Evolutionary conservation across 192 early-diverging fungal species (phyloP).

Genomic region (Dispira simplex): DNA sequence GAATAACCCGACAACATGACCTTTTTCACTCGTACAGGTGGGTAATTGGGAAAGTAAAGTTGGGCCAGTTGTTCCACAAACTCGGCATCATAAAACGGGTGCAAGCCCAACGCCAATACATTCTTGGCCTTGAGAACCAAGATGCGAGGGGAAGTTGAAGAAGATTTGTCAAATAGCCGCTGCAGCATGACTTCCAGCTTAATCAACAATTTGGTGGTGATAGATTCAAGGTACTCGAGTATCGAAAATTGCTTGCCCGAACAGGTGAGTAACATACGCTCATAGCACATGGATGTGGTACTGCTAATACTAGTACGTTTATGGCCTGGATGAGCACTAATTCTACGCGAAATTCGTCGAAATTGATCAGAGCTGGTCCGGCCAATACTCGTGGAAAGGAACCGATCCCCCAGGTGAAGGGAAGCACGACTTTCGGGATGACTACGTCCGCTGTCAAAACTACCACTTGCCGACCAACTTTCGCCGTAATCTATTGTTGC

Average conservation of each 20-base stretch:
- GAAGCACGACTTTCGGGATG: not conserved
- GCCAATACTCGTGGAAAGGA: not conserved
- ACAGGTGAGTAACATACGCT: not conserved
- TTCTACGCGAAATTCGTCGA: slow-evolving; percentile 1
- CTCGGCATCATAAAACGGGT: not conserved
- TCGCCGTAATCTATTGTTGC: not conserved
- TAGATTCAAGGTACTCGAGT: slow-evolving; percentile 6
- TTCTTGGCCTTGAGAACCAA: not conserved
- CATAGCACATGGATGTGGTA: not conserved
- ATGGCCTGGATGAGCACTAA: not conserved
- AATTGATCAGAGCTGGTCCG: slow-evolving; percentile 2
- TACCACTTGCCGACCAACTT: not conserved
- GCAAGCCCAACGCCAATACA: not conserved
- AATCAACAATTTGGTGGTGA: not conserved
- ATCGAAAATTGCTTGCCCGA: not conserved
- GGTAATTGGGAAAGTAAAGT: slow-evolving; percentile 1
- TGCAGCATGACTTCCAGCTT: slow-evolving; percentile 1
- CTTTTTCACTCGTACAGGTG: not conserved
- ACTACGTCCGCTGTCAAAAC: not conserved
- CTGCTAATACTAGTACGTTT: slow-evolving; percentile 1
- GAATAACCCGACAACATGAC: not conserved
- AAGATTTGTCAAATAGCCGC: slow-evolving; percentile 4
- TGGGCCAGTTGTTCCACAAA: slow-evolving; percentile 5
- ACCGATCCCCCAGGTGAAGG: not conserved
- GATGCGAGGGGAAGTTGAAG: not conserved